Conservation (phyloP, 352 stramenopile genomes). For the Stramenopiles sp. region DNA sequence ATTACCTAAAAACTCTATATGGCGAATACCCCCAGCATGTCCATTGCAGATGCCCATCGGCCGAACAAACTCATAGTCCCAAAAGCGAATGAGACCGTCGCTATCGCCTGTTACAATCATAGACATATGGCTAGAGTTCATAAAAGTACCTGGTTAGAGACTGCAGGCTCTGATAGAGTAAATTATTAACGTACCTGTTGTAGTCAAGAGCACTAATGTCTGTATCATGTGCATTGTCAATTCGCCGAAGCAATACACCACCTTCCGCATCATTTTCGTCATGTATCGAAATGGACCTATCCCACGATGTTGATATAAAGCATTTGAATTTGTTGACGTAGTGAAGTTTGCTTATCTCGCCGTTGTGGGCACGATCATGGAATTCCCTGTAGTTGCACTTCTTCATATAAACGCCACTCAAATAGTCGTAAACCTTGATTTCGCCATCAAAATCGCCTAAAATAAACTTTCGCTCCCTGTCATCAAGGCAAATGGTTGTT, state of each 20-base stretch:
- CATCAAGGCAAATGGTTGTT: constrained; percentile 50
- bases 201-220: constrained; percentile 54
- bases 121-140: constrained; percentile 42
- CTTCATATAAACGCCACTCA: constrained; percentile 62
- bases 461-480: constrained; percentile 55
- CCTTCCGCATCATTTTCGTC: constrained; percentile 54
- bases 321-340: constrained; percentile 58
- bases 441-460: constrained; percentile 49
- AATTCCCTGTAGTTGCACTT: constrained; percentile 44
- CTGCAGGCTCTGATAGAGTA: no score
- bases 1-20: constrained; percentile 43
- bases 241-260: constrained; percentile 43
- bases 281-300: constrained; percentile 51
- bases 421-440: constrained; percentile 56
- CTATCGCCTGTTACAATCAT: constrained; percentile 46
- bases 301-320: constrained; percentile 55
- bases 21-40: constrained; percentile 41
- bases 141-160: no score
- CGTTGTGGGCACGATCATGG: constrained; percentile 39
- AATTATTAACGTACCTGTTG: no score
- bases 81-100: constrained; percentile 45
- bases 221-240: constrained; percentile 41
- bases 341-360: constrained; percentile 45
- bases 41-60: constrained; percentile 16
- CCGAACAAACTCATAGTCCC: constrained; percentile 63